Conservation (phyloP, 2,329 filamentous ascomycete species). For the Tolypocladium endophyticum region DNA sequence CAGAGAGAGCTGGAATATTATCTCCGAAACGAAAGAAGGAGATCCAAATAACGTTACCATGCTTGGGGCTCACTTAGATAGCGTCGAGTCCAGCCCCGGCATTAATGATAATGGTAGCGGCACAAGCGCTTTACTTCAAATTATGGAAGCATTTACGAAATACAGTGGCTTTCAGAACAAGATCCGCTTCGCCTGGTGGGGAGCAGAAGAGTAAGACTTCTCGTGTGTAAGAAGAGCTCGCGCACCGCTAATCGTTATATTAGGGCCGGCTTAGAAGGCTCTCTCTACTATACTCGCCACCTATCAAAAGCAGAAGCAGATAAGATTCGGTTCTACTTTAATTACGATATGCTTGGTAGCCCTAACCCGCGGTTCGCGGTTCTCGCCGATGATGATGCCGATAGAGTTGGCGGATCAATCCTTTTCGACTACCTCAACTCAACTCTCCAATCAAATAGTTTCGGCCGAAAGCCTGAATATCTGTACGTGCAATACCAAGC, state of each 20-base stretch:
- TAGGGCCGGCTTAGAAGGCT: slow-evolving; percentile 31
- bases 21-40: slow-evolving; percentile 28
- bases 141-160: slow-evolving; percentile 21
- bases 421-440: slow-evolving; percentile 19
- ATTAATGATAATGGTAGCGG: slow-evolving; percentile 30
- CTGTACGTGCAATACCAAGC: slow-evolving; percentile 11
- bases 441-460: slow-evolving; percentile 13
- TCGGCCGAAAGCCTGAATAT: slow-evolving; percentile 16
- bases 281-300: slow-evolving; percentile 25
- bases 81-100: slow-evolving; percentile 24
- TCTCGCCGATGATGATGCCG: slow-evolving; percentile 27
- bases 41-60: slow-evolving; percentile 27
- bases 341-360: slow-evolving; percentile 61
- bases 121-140: slow-evolving; percentile 22
- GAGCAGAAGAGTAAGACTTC: slow-evolving; percentile 22
- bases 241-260: neutral
- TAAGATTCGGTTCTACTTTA: slow-evolving; percentile 56
- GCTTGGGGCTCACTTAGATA: slow-evolving; percentile 28
- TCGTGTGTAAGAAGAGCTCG: neutral
- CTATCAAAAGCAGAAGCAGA: slow-evolving; percentile 27
- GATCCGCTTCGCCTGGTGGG: slow-evolving; percentile 29
- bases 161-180: slow-evolving; percentile 26
- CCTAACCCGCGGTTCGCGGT: slow-evolving; percentile 26
- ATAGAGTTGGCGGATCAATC: slow-evolving; percentile 10
- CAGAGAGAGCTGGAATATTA: slow-evolving; percentile 25